Base-by-base conservation (phyloP, 768 basidiomycete species). In the Termitomyces bulborhizus region DNA sequence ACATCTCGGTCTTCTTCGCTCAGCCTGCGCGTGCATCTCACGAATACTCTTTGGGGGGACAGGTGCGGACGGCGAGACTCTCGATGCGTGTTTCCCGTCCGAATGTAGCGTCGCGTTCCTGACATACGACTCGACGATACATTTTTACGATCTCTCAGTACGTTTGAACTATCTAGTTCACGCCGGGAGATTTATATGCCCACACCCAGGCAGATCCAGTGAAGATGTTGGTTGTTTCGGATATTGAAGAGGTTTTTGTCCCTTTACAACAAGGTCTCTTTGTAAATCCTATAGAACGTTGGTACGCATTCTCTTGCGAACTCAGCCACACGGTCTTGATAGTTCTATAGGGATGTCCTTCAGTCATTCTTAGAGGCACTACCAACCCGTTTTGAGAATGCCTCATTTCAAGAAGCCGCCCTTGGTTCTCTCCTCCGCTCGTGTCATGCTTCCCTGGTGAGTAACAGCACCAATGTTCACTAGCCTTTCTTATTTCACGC, bases 91-190 rank as follows among this genome's bases (percentile, higher is more conserved):
- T 61, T 80, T 86, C 61, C 84, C 85, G 1, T 61, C 68, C 24
- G 67, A 69, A 53, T 81, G 77, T 67, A 73, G 73, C 59, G 65
- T 98, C n/a, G 88, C 85, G 2, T 85, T 99, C 59, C 56, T 98
- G 26, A 90, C 93, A 0, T 97, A 86, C 64, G 93, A 96, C 65
- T 67, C 74, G 46, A 76, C 82, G 1, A 70, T 98, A 31, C 91
- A 97, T 61, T 95, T 97, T 67, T 92, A 93, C 69, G 84, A 95
- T 66, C 75, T 98, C 57, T 84, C 87, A 65, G 96, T 91, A 76
- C 74, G 86, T 72, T 54, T 51, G 49, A 54, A 27, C 51, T 52
- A 60, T 46, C 40, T 39, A 36, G 60, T 51, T 46, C 48, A 56
- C 51, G 50, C 58, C 55, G 49, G 1, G 27, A 18, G 32, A 57